Conservation (phyloP, 345 rosid species). For the Eucalyptus guilfoylei region DNA sequence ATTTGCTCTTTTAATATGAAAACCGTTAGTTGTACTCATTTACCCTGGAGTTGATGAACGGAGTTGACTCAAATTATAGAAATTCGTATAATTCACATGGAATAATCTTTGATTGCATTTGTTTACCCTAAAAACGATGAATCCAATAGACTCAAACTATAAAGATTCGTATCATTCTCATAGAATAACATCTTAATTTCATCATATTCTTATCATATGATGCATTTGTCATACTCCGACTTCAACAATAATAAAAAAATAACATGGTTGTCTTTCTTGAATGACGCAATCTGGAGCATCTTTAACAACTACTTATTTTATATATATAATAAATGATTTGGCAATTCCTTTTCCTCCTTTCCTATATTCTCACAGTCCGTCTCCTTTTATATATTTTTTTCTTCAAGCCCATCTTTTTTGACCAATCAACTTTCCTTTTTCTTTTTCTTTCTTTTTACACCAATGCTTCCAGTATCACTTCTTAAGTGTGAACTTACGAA, state of each 20-base stretch:
- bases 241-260: too few relatives aligned
- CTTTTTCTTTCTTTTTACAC: too few relatives aligned
- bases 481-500: background rate
- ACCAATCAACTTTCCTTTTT: too few relatives aligned
- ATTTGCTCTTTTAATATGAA: background rate
- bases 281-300: fast-evolving
- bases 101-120: background rate
- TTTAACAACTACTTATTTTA: too few relatives aligned
- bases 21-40: background rate
- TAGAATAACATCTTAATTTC: fast-evolving
- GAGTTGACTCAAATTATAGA: too few relatives aligned
- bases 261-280: fast-evolving
- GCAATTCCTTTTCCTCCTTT: background rate
- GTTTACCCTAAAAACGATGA: too few relatives aligned
- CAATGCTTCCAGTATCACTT: background rate
- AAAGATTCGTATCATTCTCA: fast-evolving
- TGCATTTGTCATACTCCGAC: fast-evolving
- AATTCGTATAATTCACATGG: too few relatives aligned
- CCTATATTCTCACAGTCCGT: fast-evolving
- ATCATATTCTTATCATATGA: too few relatives aligned
- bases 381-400: too few relatives aligned
- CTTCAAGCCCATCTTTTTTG: too few relatives aligned
- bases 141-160: background rate
- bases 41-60: background rate
- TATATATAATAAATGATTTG: too few relatives aligned